These are phyloP conservation scores for Alliaria petiolata DNA, from an alignment of 345 rosid genomes.

Conservation along the genomic window DNA sequence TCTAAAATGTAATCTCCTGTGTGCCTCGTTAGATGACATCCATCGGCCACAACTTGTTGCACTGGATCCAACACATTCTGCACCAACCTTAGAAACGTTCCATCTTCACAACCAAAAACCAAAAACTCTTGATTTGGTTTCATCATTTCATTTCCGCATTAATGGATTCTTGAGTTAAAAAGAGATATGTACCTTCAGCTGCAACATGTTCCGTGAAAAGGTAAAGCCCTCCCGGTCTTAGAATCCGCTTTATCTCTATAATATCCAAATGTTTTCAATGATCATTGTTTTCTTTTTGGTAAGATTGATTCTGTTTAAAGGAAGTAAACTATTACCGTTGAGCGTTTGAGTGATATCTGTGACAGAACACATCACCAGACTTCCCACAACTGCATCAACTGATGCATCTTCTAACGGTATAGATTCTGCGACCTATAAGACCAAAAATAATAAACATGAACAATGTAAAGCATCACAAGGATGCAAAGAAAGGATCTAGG, in stretches of 20 bases:
- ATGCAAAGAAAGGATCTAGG: background rate
- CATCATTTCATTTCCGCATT: too few relatives aligned
- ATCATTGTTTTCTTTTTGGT: background rate
- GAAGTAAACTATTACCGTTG: too few relatives aligned
- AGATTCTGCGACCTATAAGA: slow-evolving; percentile 72
- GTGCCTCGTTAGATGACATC: slow-evolving; percentile 74
- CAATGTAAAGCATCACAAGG: background rate
- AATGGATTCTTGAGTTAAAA: background rate
- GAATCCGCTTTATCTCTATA: slow-evolving; percentile 70
- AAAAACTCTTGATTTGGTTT: background rate
- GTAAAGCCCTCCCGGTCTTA: slow-evolving; percentile 73
- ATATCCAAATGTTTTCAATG: background rate
- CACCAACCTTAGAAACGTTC: slow-evolving; percentile 53
- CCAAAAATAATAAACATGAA: background rate
- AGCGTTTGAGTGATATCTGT: slow-evolving; percentile 52
- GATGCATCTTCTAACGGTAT: slow-evolving; percentile 67
- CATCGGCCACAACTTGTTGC: slow-evolving; percentile 62
- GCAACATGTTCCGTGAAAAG: slow-evolving; percentile 87
- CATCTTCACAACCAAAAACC: slow-evolving; percentile 44
- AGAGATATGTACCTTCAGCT: slow-evolving; percentile 69
- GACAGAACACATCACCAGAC: slow-evolving; percentile 78
- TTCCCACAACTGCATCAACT: slow-evolving; percentile 80
- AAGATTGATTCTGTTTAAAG: background rate
- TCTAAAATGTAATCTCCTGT: slow-evolving; percentile 49
- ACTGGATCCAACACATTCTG: slow-evolving; percentile 65